Evolutionary conservation across 2,329 filamentous ascomycete species (phyloP), one percentile per base, ranked within the genome.

Genomic region (Seiridium cupressi): DNA sequence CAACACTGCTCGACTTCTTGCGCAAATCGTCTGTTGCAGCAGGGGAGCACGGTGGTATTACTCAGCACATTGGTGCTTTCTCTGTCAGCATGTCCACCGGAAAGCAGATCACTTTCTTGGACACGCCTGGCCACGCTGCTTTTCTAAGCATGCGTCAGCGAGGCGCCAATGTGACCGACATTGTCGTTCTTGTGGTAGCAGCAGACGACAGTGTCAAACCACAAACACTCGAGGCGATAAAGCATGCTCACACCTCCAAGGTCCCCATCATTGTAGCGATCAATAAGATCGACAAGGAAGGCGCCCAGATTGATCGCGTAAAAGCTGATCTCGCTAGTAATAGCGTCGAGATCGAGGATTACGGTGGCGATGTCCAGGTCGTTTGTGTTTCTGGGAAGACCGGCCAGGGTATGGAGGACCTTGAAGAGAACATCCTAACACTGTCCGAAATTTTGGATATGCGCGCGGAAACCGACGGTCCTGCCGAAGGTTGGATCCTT

Each of bases 181-280:
- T 99, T 66, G 92, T 99, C 11, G 89, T 99, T 47, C 79, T 99
- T 26, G 95, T 99, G 0, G 94, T 99, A 31, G 95, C 95, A 5
- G 94, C 94, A 7, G 95, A 99, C 72, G 96, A 99, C 72, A 95
- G 93, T 71, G 94, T 99, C 67, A 99, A 95, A 80, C 95, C 95
- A 3, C 95, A 99, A 72, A 99, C 96, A 0, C 81, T 98, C 2
- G 95, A 99, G 78, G 95, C 95, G 5, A 88, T 99, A 72, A 97
- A 96, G 74, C 95, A 99, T 72, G 94, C 95, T 6, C 90, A 89
- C 60, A 83, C 85, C 36, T 92, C 95, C 55, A 89, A 90, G 62
- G 95, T 98, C 1, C 94, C 95, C 4, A 94, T 99, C 55, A 97
- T 99, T 61, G 95, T 99, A 55, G 96, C 96, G 13, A 94, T 98